Percentiles rank a stretch among this genome's conserved stretches.
phyloP scores from a whole-genome alignment of 768 basidiomycete species.

The Fomitopsis pulvina region DNA sequence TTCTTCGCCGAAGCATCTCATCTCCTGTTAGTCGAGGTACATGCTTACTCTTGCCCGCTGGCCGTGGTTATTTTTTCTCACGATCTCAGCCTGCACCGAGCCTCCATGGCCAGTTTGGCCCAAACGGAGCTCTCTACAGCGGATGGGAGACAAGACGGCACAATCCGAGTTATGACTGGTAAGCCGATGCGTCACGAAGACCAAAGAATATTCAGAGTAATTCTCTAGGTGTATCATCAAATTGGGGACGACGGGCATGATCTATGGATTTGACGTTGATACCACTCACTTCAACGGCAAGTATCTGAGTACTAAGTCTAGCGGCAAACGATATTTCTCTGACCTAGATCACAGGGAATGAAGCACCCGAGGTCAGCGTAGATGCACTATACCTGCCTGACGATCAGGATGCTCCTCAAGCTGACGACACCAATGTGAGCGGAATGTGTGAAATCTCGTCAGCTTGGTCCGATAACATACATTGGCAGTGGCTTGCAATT shows the following conservation, averaged over 20 bases:
- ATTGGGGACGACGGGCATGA: constrained; percentile 67
- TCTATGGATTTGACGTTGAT: constrained; percentile 88
- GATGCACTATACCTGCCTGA: constrained; percentile 44
- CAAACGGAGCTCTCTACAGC: constrained; percentile 88
- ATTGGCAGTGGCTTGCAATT: constrained; percentile 68
- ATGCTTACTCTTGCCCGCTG: constrained; percentile 11
- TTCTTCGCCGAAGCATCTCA: constrained; percentile 90
- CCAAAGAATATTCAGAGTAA: not conserved
- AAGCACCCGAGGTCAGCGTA: constrained; percentile 78
- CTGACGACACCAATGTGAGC: constrained; percentile 49
- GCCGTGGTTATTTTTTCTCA: not conserved
- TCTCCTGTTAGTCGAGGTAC: constrained; percentile 76
- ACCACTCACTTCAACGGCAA: constrained; percentile 89
- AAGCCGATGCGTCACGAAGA: constrained; percentile 5
- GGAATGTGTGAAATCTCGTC: not conserved
- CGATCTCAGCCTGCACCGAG: constrained; percentile 66
- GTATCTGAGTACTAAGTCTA: not conserved
- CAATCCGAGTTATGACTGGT: constrained; percentile 89
- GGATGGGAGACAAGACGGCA: constrained; percentile 95
- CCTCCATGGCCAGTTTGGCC: constrained; percentile 94
- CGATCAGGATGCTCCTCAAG: constrained; percentile 32
- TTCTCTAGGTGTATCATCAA: constrained; percentile 77
- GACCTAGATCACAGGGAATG: constrained; percentile 52
- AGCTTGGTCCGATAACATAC: not conserved
- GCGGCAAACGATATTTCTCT: not conserved